A percentile compares a stretch with the other conserved stretches of the same genome.
Evolutionary conservation across 495 filamentous ascomycete genomes (phyloP).

Genomic region (Hypoxylon rickii): DNA sequence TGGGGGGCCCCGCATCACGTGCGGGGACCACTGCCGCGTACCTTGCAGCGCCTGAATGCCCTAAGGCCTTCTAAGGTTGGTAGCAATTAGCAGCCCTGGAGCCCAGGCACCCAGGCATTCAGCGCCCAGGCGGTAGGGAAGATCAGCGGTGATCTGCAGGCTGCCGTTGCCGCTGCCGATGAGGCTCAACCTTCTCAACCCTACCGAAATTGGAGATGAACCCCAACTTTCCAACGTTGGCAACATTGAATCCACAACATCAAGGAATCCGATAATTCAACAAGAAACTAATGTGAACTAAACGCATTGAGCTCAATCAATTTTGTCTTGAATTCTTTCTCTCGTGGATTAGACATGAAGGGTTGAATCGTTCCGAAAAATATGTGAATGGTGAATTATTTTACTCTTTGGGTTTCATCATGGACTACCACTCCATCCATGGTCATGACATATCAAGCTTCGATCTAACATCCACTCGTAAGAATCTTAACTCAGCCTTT

Average conservation of each 20-base stretch:
- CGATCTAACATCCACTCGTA: constrained; percentile 47
- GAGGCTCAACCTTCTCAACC: constrained; percentile 35
- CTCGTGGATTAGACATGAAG: neutral
- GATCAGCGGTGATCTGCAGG: constrained; percentile 33
- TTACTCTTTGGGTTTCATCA: constrained; percentile 15
- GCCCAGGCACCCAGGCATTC: too few species aligned
- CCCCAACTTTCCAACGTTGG: constrained; percentile 21
- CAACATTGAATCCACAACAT: too few species aligned
- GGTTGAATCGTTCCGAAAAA: too few species aligned
- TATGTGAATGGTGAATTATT: too few species aligned
- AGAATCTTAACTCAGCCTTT: constrained; percentile 10
- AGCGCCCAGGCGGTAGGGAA: neutral
- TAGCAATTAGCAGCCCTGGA: too few species aligned
- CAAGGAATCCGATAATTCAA: too few species aligned
- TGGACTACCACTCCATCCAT: constrained; percentile 52
- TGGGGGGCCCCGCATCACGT: constrained; percentile 30
- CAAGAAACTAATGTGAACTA: neutral
- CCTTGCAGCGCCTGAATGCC: too few species aligned
- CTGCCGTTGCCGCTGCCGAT: constrained; percentile 21
- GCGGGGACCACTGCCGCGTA: too few species aligned
- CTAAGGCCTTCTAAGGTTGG: too few species aligned
- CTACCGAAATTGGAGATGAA: constrained; percentile 20
- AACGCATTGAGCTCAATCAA: neutral
- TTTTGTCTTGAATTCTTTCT: neutral
- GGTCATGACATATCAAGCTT: constrained; percentile 53